Percentiles rank a stretch among this genome's conserved stretches.
phyloP scores from a whole-genome alignment of 2,329 filamentous ascomycete species.

The Diaporthe humulicola region DNA sequence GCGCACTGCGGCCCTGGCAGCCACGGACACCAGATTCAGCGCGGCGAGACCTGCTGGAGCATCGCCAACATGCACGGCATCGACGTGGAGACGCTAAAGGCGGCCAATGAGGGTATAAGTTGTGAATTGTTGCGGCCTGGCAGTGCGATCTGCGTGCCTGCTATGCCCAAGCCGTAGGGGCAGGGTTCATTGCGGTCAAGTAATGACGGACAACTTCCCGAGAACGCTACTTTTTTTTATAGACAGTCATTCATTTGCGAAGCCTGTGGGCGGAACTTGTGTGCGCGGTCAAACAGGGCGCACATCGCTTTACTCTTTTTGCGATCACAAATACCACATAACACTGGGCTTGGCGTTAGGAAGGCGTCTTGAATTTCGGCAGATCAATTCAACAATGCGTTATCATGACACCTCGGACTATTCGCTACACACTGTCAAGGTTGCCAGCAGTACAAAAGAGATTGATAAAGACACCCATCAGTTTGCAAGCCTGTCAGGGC shows the following conservation, averaged over 20 bases:
- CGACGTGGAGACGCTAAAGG: conserved; percentile 60
- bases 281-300: background rate
- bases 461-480: background rate
- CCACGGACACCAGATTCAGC: conserved; percentile 54
- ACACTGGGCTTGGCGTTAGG: conserved; percentile 3
- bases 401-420: background rate
- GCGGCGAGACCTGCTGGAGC: conserved; percentile 67
- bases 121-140: conserved; percentile 61
- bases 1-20: conserved; percentile 46
- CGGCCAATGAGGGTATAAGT: conserved; percentile 59
- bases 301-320: background rate
- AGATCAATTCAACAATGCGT: background rate
- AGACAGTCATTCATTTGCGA: background rate
- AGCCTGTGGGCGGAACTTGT: background rate
- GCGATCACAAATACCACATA: conserved; percentile 1
- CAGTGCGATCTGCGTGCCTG: conserved; percentile 35
- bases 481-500: background rate
- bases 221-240: background rate
- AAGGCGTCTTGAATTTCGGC: background rate
- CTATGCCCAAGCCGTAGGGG: conserved; percentile 32
- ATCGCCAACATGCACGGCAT: conserved; percentile 60
- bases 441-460: background rate
- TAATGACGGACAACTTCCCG: background rate
- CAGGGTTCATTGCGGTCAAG: background rate
- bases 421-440: background rate